Conservation (phyloP, 257 asterid species). For the Perilla frutescens region DNA sequence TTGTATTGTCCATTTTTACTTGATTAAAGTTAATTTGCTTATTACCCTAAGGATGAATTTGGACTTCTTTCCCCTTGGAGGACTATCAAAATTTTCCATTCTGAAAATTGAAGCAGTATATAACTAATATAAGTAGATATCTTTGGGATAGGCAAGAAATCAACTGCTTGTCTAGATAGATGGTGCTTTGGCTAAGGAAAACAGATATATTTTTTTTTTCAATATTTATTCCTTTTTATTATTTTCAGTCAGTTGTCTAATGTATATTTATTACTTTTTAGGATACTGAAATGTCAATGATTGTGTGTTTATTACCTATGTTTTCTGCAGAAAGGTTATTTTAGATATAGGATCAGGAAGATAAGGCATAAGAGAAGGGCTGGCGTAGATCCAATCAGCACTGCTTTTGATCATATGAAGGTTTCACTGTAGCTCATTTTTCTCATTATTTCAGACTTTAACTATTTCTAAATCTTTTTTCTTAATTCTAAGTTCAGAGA, state of each 20-base stretch:
- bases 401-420: conserved; percentile 99
- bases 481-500: conserved; percentile 60
- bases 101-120: not conserved
- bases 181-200: conserved; percentile 11
- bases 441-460: conserved; percentile 17
- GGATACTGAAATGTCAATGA: conserved; percentile 16
- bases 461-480: conserved; percentile 39
- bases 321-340: conserved; percentile 73
- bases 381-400: conserved; percentile 92
- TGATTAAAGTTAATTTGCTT: not conserved
- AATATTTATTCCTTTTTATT: not conserved
- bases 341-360: conserved; percentile 49
- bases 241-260: not conserved
- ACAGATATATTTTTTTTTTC: not conserved
- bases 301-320: conserved; percentile 24
- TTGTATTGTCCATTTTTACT: not conserved
- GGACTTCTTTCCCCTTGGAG: conserved; percentile 14
- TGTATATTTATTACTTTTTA: conserved; percentile 14
- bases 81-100: conserved; percentile 9
- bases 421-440: conserved; percentile 44
- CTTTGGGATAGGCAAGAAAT: conserved; percentile 3
- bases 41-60: conserved; percentile 1
- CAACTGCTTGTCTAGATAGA: conserved; percentile 14
- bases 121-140: not conserved
- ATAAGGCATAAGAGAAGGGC: conserved; percentile 61